Evolutionary conservation across 257 asterid genomes (phyloP).

Genomic region (Linaria vulgaris): DNA sequence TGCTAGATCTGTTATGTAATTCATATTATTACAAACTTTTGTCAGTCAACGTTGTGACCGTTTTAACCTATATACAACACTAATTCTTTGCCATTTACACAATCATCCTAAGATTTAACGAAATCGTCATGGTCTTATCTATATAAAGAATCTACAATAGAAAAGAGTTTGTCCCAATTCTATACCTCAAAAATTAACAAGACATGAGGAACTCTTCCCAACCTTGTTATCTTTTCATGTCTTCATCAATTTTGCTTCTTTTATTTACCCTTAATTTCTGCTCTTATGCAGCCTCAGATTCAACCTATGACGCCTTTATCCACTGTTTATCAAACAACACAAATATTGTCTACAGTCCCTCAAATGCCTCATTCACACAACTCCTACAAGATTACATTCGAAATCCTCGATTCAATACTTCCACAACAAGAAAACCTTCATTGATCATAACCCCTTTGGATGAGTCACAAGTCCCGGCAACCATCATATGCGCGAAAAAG

Average conservation of each 20-base stretch:
- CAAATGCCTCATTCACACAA: conserved; percentile 20
- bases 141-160: no score
- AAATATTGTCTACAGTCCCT: conserved; percentile 21
- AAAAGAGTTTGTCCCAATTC: no score
- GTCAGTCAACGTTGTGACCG: no score
- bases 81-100: no score
- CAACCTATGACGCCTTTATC: conserved; percentile 22
- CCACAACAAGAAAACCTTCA: conserved; percentile 7
- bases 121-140: no score
- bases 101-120: no score
- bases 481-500: conserved; percentile 34
- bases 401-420: conserved; percentile 25
- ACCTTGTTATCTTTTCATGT: neutral
- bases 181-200: no score
- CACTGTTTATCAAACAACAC: conserved; percentile 23
- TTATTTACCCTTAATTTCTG: neutral
- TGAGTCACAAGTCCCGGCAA: conserved; percentile 37
- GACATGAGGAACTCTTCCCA: no score
- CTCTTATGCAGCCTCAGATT: neutral
- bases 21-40: no score
- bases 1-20: no score
- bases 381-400: conserved; percentile 28
- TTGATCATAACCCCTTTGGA: conserved; percentile 37
- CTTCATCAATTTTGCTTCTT: neutral
- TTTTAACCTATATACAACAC: no score